These are phyloP conservation scores for Geotrichum restrictum DNA, from an alignment of 1,139 yeast genomes.

Conservation along the genomic window DNA sequence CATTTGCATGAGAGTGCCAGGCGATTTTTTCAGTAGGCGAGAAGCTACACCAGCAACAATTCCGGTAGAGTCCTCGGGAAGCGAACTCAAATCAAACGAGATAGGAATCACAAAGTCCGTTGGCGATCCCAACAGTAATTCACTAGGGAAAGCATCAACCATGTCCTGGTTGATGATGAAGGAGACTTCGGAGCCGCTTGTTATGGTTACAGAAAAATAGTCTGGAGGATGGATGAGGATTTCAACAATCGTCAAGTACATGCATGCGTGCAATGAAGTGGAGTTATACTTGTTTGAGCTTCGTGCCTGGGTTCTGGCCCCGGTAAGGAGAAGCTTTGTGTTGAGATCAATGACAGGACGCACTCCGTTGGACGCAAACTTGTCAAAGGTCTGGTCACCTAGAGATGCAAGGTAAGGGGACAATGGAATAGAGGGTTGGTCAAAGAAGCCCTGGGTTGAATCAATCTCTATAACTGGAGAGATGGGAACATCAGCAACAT, in stretches of 20 bases:
- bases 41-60: constrained; percentile 59
- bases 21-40: constrained; percentile 2
- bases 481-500: background rate
- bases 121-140: background rate
- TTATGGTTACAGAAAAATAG: constrained; percentile 58
- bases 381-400: constrained; percentile 9
- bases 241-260: constrained; percentile 30
- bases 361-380: constrained; percentile 3
- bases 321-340: constrained; percentile 52
- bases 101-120: constrained; percentile 58
- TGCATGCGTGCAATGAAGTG: constrained; percentile 19
- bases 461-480: background rate
- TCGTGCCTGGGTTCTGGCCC: constrained; percentile 49
- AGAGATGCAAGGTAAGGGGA: constrained; percentile 15
- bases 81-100: constrained; percentile 31
- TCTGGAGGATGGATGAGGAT: constrained; percentile 41
- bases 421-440: background rate
- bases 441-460: background rate
- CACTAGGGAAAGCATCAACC: constrained; percentile 1
- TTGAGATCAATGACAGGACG: constrained; percentile 46
- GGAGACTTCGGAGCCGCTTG: constrained; percentile 53
- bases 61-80: constrained; percentile 63
- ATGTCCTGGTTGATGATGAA: constrained; percentile 46
- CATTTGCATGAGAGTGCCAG: constrained; percentile 42
- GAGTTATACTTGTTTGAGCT: background rate